These are phyloP conservation scores for Microbotryum silenes-acaulis DNA, from an alignment of 1,284 basidiomycete species.

Conservation along the genomic window DNA sequence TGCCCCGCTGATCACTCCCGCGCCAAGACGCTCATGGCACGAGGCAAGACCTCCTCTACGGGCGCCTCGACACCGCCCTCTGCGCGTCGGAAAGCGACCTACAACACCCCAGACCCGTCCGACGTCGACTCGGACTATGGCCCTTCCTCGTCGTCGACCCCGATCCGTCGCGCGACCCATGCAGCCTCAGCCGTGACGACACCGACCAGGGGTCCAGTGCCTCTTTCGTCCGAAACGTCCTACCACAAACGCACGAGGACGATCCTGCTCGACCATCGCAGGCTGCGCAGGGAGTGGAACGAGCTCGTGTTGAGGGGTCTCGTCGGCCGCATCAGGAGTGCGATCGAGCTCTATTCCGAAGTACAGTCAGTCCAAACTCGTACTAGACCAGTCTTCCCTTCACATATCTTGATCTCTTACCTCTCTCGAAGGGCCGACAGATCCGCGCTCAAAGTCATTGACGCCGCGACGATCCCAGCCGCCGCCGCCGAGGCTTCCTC, in stretches of 20 bases:
- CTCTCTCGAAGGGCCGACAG: background rate
- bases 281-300: constrained; percentile 17
- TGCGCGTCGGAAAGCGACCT: too few species aligned
- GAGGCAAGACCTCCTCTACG: too few species aligned
- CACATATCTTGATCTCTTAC: background rate
- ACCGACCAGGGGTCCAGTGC: constrained; percentile 15
- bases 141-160: background rate
- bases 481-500: background rate
- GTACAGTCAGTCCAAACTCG: constrained; percentile 18
- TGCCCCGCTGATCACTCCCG: too few species aligned
- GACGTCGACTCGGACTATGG: background rate
- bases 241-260: constrained; percentile 24
- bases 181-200: background rate
- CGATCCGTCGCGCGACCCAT: background rate
- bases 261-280: constrained; percentile 25
- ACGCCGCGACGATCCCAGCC: background rate
- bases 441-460: background rate
- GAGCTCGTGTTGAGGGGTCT: constrained; percentile 27
- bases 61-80: too few species aligned
- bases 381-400: too few species aligned
- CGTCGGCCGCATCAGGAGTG: constrained; percentile 15
- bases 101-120: background rate
- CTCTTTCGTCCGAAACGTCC: constrained; percentile 12
- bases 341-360: constrained; percentile 27
- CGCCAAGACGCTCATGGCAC: too few species aligned